A percentile compares a stretch with the other conserved stretches of the same genome.
These are phyloP conservation scores for Neofusicoccum ribis DNA, from an alignment of 2,329 filamentous ascomycete genomes.

Conservation along the genomic window DNA sequence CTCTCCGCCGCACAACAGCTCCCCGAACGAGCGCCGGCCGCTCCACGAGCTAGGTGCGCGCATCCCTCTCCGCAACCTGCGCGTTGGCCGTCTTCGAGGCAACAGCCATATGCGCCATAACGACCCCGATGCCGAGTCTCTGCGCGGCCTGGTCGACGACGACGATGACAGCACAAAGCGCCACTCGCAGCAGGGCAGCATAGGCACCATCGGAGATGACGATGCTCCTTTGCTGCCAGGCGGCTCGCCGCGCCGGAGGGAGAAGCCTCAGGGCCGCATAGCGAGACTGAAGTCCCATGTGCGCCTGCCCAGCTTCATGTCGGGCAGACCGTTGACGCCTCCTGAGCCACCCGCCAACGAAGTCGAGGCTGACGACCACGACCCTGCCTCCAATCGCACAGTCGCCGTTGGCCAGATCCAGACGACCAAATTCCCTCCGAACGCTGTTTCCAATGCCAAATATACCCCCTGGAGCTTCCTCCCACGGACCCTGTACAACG, in stretches of 20 bases:
- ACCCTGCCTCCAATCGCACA: constrained; percentile 69
- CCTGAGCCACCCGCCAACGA: constrained; percentile 32
- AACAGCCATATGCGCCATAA: constrained; percentile 35
- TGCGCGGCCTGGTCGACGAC: constrained; percentile 66
- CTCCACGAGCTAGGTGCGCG: constrained; percentile 48
- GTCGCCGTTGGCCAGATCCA: constrained; percentile 76
- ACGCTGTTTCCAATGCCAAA: constrained; percentile 94
- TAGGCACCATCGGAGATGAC: constrained; percentile 59
- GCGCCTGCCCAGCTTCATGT: constrained; percentile 68
- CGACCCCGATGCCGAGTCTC: constrained; percentile 64
- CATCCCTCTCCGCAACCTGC: constrained; percentile 69
- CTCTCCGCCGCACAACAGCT: constrained; percentile 31
- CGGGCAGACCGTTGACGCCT: constrained; percentile 30
- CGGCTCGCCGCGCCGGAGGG: constrained; percentile 29
- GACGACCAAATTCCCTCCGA: constrained; percentile 76
- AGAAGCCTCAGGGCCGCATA: constrained; percentile 32
- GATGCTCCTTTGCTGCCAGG: constrained; percentile 70
- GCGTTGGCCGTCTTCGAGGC: constrained; percentile 49
- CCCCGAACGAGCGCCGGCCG: constrained; percentile 33
- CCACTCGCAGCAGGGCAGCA: constrained; percentile 59
- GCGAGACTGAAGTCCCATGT: constrained; percentile 55
- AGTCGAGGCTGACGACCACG: constrained; percentile 48
- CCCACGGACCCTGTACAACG: constrained; percentile 92
- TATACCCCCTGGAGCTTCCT: constrained; percentile 95
- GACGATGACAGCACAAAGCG: constrained; percentile 56